Percentiles rank a stretch among this genome's conserved stretches.
Conservation (phyloP, 2,329 filamentous ascomycete genomes). For the Paraphaeosphaeria sporulosa region DNA sequence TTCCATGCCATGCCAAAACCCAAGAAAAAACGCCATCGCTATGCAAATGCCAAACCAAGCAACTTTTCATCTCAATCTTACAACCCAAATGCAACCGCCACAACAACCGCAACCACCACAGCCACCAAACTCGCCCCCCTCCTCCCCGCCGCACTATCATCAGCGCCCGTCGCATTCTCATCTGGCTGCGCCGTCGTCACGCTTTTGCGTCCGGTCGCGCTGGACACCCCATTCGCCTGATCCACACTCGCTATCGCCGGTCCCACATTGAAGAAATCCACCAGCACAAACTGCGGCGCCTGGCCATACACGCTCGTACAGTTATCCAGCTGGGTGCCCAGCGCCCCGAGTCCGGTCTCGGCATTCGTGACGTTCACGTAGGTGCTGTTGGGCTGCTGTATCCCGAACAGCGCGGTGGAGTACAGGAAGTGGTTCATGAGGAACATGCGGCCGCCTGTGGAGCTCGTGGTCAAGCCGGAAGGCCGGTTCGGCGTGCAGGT, state of each 20-base stretch:
- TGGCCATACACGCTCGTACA: conserved; percentile 68
- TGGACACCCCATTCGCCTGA: conserved; percentile 68
- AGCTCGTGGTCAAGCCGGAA: conserved; percentile 53
- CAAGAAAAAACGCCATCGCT: conserved; percentile 27
- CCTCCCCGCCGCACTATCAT: conserved; percentile 23
- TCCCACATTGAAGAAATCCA: conserved; percentile 81
- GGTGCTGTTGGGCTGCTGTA: conserved; percentile 53
- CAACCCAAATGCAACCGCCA: conserved; percentile 37
- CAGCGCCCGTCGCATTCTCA: conserved; percentile 5
- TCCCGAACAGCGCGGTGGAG: conserved; percentile 55
- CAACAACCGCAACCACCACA: conserved; percentile 40
- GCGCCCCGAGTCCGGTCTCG: conserved; percentile 63
- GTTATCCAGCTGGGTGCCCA: conserved; percentile 45
- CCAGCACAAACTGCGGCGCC: conserved; percentile 75
- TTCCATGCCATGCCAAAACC: neutral
- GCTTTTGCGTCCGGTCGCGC: conserved; percentile 32
- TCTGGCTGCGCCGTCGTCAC: conserved; percentile 29
- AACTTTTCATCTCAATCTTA: conserved; percentile 17
- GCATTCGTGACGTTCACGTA: conserved; percentile 72
- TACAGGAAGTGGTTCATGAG: conserved; percentile 85
- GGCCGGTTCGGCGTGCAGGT: conserved; percentile 77
- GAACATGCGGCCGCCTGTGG: conserved; percentile 68
- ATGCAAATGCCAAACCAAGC: conserved; percentile 18
- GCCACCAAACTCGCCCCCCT: conserved; percentile 34
- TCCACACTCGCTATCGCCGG: conserved; percentile 75